phyloP scores from a whole-genome alignment of 1,284 basidiomycete species.

The Microbotryum intermedium region DNA sequence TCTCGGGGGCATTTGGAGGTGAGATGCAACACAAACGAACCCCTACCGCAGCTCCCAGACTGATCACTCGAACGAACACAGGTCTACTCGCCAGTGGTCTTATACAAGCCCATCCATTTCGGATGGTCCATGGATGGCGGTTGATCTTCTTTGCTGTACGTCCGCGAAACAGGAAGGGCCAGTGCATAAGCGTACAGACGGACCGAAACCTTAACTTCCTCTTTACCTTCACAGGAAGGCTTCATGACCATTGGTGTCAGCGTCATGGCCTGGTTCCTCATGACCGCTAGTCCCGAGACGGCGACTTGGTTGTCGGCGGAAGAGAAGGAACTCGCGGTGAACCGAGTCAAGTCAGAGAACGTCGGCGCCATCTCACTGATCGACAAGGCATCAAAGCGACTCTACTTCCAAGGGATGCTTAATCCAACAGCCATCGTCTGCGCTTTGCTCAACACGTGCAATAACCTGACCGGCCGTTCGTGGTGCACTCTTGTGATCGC shows the following conservation, averaged over 20 bases:
- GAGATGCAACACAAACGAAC: no score
- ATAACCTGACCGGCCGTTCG: no score
- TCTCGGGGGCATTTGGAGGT: no score
- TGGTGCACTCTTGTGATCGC: no score
- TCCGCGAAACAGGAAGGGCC: no score
- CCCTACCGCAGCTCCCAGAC: no score
- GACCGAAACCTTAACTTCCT: no score
- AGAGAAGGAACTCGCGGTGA: conserved; percentile 34
- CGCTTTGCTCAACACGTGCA: no score
- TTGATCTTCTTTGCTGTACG: conserved; percentile 31
- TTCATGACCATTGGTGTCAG: conserved; percentile 38
- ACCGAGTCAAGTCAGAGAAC: conserved; percentile 40
- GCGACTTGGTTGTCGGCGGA: conserved; percentile 39
- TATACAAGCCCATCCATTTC: conserved; percentile 23
- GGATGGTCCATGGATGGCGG: conserved; percentile 24
- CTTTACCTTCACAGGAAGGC: conserved; percentile 35
- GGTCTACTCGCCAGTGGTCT: conserved; percentile 31
- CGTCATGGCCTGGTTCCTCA: conserved; percentile 35
- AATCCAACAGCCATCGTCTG: conserved; percentile 23
- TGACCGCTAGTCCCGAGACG: conserved; percentile 37
- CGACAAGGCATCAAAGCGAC: conserved; percentile 32
- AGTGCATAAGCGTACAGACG: no score
- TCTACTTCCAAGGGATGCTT: conserved; percentile 31
- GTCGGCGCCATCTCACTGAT: conserved; percentile 35
- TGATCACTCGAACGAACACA: conserved; percentile 15